Evolutionary conservation across 2,329 filamentous ascomycete genomes (phyloP).

Genomic region (Colletotrichum sp.): DNA sequence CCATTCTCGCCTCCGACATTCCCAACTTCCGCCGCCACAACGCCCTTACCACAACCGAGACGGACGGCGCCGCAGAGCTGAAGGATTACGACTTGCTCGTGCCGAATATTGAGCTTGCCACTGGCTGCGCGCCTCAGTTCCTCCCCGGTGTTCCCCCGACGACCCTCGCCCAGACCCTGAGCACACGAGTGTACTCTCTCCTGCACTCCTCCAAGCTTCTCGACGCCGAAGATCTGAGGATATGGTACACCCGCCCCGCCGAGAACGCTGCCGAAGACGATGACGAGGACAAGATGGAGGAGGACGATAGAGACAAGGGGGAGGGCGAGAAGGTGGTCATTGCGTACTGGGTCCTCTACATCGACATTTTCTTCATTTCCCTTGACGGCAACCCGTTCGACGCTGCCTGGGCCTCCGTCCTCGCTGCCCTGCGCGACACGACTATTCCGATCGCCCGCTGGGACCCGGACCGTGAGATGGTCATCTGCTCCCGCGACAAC

Average conservation of each 20-base stretch:
- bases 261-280: conserved; percentile 51
- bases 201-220: conserved; percentile 76
- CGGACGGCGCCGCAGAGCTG: conserved; percentile 47
- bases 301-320: conserved; percentile 33
- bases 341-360: conserved; percentile 94
- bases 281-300: conserved; percentile 38
- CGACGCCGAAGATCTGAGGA: conserved; percentile 70
- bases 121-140: conserved; percentile 85
- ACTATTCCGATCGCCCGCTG: conserved; percentile 80
- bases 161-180: conserved; percentile 81
- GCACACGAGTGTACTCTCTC: conserved; percentile 78
- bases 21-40: conserved; percentile 62
- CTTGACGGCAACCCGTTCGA: conserved; percentile 93
- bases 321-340: conserved; percentile 56
- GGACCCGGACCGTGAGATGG: conserved; percentile 80
- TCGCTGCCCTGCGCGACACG: conserved; percentile 82
- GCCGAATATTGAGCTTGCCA: conserved; percentile 91
- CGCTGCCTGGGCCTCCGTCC: conserved; percentile 82
- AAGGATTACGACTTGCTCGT: conserved; percentile 77
- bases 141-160: conserved; percentile 84
- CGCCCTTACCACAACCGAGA: conserved; percentile 24
- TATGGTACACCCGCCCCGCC: conserved; percentile 65
- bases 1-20: conserved; percentile 77
- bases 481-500: conserved; percentile 72
- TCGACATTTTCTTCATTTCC: conserved; percentile 93